A percentile compares a stretch with the other conserved stretches of the same genome.
phyloP scores from a whole-genome alignment of 768 basidiomycete genomes.

The Gymnopilus junonius region DNA sequence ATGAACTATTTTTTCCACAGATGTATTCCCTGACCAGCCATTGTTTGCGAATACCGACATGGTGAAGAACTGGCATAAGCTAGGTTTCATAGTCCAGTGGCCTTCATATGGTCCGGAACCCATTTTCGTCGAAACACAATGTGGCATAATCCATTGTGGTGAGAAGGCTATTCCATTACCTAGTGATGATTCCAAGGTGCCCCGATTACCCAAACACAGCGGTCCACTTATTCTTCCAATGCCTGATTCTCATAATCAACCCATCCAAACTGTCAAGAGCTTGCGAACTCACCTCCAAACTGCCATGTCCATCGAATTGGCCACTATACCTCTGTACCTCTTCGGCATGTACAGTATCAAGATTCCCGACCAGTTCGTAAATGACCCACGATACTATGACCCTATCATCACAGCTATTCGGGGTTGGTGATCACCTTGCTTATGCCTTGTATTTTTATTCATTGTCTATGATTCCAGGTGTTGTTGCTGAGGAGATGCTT shows the following conservation, averaged over 20 bases:
- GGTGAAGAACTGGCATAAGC: constrained; percentile 22
- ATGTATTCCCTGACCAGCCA: constrained; percentile 14
- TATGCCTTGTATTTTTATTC: not conserved
- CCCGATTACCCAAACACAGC: not conserved
- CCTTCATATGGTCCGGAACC: constrained; percentile 16
- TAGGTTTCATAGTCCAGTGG: constrained; percentile 18
- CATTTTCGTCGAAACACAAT: constrained; percentile 19
- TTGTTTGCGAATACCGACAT: constrained; percentile 23
- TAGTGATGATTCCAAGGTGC: not conserved
- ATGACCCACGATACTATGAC: constrained; percentile 19
- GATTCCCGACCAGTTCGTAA: constrained; percentile 14
- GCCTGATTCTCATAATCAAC: constrained; percentile 5
- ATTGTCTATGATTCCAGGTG: constrained; percentile 13
- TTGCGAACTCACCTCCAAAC: constrained; percentile 24
- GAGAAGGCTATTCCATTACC: not conserved
- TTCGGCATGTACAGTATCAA: constrained; percentile 30
- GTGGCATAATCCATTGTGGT: constrained; percentile 6
- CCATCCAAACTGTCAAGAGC: constrained; percentile 12
- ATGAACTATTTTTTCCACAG: not conserved
- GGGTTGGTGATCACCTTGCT: not conserved
- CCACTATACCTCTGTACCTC: constrained; percentile 30
- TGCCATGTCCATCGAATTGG: constrained; percentile 28
- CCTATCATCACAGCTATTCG: constrained; percentile 13
- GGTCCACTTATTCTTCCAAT: constrained; percentile 7
- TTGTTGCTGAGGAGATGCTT: constrained; percentile 31